These are phyloP conservation scores for Hypoxylon crocopeplum DNA, from an alignment of 495 filamentous ascomycete genomes.

Conservation along the genomic window DNA sequence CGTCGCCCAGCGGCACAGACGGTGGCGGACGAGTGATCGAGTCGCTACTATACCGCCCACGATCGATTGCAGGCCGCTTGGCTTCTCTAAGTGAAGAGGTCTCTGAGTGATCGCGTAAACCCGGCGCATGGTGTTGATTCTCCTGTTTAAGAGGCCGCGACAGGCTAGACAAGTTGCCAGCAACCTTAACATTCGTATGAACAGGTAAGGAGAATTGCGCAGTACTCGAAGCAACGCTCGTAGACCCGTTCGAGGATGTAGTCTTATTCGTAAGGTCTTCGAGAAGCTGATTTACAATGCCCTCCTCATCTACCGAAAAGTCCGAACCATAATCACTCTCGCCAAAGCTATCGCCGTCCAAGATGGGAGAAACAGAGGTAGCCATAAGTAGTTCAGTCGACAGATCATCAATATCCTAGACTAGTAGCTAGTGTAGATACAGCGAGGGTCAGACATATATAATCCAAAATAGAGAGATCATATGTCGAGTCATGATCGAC, in stretches of 20 bases:
- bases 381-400: conserved; percentile 13
- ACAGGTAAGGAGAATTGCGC: neutral
- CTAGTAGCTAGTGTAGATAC: neutral
- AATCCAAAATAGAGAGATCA: neutral
- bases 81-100: neutral
- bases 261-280: conserved; percentile 16
- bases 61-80: neutral
- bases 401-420: neutral
- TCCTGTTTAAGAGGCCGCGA: neutral
- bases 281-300: conserved; percentile 33
- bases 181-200: neutral
- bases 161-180: neutral
- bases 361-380: conserved; percentile 12
- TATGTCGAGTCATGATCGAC: conserved; percentile 19
- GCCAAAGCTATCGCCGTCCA: conserved; percentile 32
- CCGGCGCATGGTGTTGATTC: neutral
- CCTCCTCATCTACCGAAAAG: conserved; percentile 68
- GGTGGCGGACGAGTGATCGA: conserved; percentile 14
- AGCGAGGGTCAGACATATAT: neutral
- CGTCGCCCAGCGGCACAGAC: conserved; percentile 22
- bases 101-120: neutral
- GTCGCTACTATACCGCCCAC: conserved; percentile 1
- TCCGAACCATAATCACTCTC: conserved; percentile 77
- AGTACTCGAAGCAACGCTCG: conserved; percentile 1
- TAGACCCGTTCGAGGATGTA: neutral